Conservation (phyloP, 257 asterid genomes). For the Solanum piurae region DNA sequence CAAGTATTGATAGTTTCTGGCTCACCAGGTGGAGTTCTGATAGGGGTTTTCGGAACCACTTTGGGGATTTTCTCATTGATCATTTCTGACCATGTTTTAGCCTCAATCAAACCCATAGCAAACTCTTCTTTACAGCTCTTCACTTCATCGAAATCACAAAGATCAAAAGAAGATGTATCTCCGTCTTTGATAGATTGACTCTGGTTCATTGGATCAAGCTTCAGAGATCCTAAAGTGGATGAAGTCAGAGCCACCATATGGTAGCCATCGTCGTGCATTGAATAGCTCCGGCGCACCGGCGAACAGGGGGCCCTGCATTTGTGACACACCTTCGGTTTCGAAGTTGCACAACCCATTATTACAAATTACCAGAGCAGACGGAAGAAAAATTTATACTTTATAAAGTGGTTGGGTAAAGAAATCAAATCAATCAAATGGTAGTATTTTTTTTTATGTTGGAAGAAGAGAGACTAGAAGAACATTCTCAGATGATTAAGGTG, state of each 20-base stretch:
- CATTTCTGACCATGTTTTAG: conserved; percentile 68
- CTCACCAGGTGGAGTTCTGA: conserved; percentile 54
- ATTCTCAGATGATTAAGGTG: conserved; percentile 44
- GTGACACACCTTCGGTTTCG: conserved; percentile 54
- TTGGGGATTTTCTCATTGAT: conserved; percentile 53
- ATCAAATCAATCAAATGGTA: background rate
- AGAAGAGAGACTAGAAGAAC: conserved; percentile 25
- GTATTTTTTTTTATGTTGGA: background rate
- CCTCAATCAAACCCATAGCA: conserved; percentile 67
- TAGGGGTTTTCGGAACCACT: conserved; percentile 40
- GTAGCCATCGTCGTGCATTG: conserved; percentile 47
- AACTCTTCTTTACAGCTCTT: conserved; percentile 39
- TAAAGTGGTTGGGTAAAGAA: background rate
- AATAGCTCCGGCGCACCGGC: conserved; percentile 71
- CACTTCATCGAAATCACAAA: background rate
- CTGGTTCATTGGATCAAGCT: conserved; percentile 47
- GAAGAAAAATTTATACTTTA: background rate
- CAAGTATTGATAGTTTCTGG: conserved; percentile 63
- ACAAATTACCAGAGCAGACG: background rate
- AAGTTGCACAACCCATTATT: conserved; percentile 78
- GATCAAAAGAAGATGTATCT: conserved; percentile 7
- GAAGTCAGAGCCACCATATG: conserved; percentile 78
- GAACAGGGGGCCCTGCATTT: conserved; percentile 47
- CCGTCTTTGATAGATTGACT: background rate
- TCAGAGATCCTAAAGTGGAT: conserved; percentile 69